Evolutionary conservation across 2,329 filamentous ascomycete genomes (phyloP).

Genomic region (Leptographium lundbergii): DNA sequence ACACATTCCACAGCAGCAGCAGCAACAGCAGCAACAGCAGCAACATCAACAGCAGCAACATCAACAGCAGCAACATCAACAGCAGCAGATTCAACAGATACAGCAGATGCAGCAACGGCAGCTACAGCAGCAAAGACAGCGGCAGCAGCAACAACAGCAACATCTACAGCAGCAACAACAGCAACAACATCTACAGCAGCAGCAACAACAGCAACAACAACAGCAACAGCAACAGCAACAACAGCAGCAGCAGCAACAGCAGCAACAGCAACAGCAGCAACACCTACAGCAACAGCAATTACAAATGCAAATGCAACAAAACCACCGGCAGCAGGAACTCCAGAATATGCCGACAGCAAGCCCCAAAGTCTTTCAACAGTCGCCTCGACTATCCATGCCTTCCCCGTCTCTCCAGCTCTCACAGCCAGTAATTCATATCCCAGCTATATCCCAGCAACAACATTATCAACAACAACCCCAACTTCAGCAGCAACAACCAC

Average conservation of each 20-base stretch:
- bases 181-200: neutral
- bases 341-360: neutral
- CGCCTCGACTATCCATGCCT: conserved; percentile 7
- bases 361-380: conserved; percentile 1
- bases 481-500: neutral
- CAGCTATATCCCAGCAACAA: neutral
- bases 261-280: conserved; percentile 11
- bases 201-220: neutral
- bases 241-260: conserved; percentile 9
- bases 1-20: conserved; percentile 13
- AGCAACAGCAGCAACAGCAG: conserved; percentile 15
- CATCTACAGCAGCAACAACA: conserved; percentile 1
- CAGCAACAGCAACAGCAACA: conserved; percentile 10
- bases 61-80: conserved; percentile 15
- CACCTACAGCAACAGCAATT: conserved; percentile 8
- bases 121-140: conserved; percentile 13
- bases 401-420: conserved; percentile 5
- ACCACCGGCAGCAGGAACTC: conserved; percentile 3
- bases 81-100: conserved; percentile 12
- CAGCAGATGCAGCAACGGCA: conserved; percentile 9
- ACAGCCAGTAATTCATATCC: conserved; percentile 4
- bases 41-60: conserved; percentile 16
- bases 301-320: conserved; percentile 11
- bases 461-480: neutral
- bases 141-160: conserved; percentile 10